Percentiles rank a stretch among this genome's conserved stretches.
Evolutionary conservation across 148 eudicot genomes (phyloP).

Genomic region (Mesembryanthemum crystallinum): DNA sequence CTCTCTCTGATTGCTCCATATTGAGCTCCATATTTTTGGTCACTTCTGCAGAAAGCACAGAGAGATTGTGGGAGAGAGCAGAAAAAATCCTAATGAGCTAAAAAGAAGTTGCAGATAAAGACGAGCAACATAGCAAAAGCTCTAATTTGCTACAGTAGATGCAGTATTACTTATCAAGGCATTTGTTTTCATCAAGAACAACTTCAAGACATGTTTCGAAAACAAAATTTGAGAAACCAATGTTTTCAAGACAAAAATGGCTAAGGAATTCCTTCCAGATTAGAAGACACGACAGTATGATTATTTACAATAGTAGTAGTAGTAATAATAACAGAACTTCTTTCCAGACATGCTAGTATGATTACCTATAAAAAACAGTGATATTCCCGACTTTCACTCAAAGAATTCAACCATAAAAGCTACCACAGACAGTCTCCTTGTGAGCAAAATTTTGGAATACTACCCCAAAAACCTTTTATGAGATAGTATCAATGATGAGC

Average conservation of each 20-base stretch:
- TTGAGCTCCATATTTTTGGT: constrained; percentile 54
- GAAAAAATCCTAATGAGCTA: not conserved
- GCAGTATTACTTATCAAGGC: not conserved
- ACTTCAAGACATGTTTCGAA: not conserved
- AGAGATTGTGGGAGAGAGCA: constrained; percentile 13
- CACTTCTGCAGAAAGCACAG: constrained; percentile 52
- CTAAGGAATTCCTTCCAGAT: not conserved
- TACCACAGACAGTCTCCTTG: not conserved
- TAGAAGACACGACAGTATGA: not conserved
- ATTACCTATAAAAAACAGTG: not conserved
- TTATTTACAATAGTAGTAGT: not conserved
- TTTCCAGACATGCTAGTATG: too few species aligned
- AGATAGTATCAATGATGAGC: not conserved
- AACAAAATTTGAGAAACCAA: not conserved
- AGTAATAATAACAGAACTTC: too few species aligned
- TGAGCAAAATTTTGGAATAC: not conserved
- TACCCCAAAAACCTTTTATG: not conserved
- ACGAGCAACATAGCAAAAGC: not conserved
- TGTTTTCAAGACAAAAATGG: not conserved
- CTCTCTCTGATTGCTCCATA: constrained; percentile 69
- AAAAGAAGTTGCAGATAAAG: not conserved
- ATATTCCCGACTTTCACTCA: not conserved
- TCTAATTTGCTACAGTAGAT: not conserved
- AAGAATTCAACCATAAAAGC: not conserved
- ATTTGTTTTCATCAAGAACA: not conserved